Evolutionary conservation across 1,139 yeast species (phyloP), one percentile per base, ranked within the genome.

Genomic region (Yamadazyma membranifaciens): DNA sequence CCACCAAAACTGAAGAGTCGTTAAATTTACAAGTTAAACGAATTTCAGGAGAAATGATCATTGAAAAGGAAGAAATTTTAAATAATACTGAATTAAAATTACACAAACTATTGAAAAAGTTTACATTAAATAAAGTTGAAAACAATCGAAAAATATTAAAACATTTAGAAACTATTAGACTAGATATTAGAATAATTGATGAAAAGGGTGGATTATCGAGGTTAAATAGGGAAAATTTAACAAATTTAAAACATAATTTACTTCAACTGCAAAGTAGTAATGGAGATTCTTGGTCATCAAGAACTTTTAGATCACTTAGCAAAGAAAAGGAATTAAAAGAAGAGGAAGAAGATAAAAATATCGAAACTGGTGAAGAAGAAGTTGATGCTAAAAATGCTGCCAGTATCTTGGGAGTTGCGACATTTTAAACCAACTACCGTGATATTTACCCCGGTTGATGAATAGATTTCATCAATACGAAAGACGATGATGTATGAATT

Each of bases 331-430:
- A 61, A 33, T 52, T 56, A 31, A 48, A 56, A 39, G 51, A 49
- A 9, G 55, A 52, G 7, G 62, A 57, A 20, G 50, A 42, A n/a
- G 43, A 43, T 15, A 39, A 40, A 29, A 34, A 41, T 15, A 16
- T 25, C 11, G 34, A 9, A 16, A 14, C 7, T 9, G 24, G 4
- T 6, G 47, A 48, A 14, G 38, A 29, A 26, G 26, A 63, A 2
- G 78, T 87, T 5, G 92, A 87, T 63, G 95, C 96, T 1, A 80
- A 79, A 49, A 82, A 81, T 55, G 97, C 96, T 1, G 97, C 96
- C 1, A 69, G 79, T 37, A 56, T 89, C 33, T 67, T 89, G 33
- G 95, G 95, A 1, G 82, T 82, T 2, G 82, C 92, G 2, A 81
- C 87, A 1, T 87, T 87, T 54, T 83, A 62, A 22, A 22, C 6